Conservation (phyloP, 192 early-diverging fungal genomes). For the Spizellomyces sp. region DNA sequence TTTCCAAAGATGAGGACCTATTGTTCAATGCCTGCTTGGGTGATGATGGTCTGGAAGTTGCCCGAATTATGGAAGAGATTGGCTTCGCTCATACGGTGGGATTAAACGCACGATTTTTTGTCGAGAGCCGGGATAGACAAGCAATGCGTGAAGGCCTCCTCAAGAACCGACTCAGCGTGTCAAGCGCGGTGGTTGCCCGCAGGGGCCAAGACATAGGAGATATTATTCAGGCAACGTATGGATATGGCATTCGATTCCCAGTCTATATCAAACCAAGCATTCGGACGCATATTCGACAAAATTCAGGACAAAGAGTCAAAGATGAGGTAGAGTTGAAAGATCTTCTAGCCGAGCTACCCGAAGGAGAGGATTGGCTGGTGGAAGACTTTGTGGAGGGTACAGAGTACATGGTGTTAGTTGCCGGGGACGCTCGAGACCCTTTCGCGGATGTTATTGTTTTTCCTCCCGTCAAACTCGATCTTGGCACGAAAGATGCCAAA, state of each 20-base stretch:
- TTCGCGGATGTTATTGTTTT: constrained; percentile 38
- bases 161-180: constrained; percentile 23
- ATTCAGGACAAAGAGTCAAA: constrained; percentile 20
- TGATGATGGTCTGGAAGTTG: constrained; percentile 36
- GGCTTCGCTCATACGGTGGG: constrained; percentile 33
- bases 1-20: constrained; percentile 34
- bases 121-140: constrained; percentile 25
- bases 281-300: constrained; percentile 5
- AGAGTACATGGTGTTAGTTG: constrained; percentile 34
- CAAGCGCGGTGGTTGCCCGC: constrained; percentile 9
- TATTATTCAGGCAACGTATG: background rate
- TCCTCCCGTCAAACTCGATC: constrained; percentile 20
- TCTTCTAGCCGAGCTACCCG: constrained; percentile 17
- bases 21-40: constrained; percentile 45
- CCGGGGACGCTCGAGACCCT: constrained; percentile 37
- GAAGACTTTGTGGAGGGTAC: constrained; percentile 33
- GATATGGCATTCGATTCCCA: constrained; percentile 22
- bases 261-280: constrained; percentile 36
- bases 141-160: constrained; percentile 11
- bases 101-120: constrained; percentile 33
- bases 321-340: constrained; percentile 19
- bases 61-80: constrained; percentile 19
- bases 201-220: background rate
- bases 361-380: constrained; percentile 26
- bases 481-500: background rate